A percentile compares a stretch with the other conserved stretches of the same genome.
Evolutionary conservation across 1,284 basidiomycete species (phyloP).

Genomic region (Trichosporon sp.): DNA sequence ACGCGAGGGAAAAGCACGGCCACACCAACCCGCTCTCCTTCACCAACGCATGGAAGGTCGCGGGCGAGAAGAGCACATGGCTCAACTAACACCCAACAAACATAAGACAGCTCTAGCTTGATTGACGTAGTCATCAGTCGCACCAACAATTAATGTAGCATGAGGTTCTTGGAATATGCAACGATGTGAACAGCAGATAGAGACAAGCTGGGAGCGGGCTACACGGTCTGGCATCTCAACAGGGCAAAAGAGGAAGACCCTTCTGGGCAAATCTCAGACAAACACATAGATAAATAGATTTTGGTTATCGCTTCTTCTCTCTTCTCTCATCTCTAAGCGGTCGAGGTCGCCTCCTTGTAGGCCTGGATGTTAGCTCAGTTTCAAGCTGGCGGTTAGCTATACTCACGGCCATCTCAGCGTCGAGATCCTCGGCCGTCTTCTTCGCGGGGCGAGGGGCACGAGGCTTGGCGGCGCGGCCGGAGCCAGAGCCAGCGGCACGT

Average conservation of each 20-base stretch:
- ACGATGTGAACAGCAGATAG: background rate
- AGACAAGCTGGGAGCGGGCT: background rate
- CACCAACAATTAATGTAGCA: conserved; percentile 5
- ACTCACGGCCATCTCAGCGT: conserved; percentile 71
- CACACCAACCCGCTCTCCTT: conserved; percentile 46
- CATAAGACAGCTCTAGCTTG: background rate
- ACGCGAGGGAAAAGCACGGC: conserved; percentile 42
- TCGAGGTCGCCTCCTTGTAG: conserved; percentile 42
- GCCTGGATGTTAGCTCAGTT: conserved; percentile 33
- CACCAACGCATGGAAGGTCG: conserved; percentile 41
- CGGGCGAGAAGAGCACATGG: conserved; percentile 38
- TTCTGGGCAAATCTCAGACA: conserved; percentile 16
- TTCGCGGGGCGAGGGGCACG: conserved; percentile 57
- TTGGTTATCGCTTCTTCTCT: conserved; percentile 5
- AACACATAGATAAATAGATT: conserved; percentile 19
- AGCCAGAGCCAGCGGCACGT: conserved; percentile 50
- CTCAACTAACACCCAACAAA: conserved; percentile 5
- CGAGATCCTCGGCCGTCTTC: conserved; percentile 63
- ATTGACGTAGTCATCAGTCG: background rate
- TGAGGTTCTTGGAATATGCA: conserved; percentile 4
- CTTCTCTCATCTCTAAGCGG: conserved; percentile 19
- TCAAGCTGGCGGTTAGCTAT: background rate
- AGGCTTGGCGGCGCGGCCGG: conserved; percentile 28
- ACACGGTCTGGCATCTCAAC: conserved; percentile 17
- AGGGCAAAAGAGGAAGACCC: conserved; percentile 14